Conservation (phyloP, 2,329 filamentous ascomycete genomes). For the Fusarium algeriense region DNA sequence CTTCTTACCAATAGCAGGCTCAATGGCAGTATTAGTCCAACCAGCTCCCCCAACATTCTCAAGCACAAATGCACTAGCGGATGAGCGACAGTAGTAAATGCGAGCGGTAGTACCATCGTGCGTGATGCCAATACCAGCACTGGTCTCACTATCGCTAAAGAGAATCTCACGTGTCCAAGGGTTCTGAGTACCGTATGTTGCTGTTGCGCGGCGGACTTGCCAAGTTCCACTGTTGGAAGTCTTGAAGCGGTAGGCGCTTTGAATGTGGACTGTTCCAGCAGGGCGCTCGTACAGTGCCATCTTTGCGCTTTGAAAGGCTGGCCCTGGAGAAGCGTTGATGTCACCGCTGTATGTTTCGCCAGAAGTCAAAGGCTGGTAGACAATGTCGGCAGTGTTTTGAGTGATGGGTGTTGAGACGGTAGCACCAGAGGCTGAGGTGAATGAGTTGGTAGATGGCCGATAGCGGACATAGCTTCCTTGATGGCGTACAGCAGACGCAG, state of each 20-base stretch:
- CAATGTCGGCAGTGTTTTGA: slow-evolving; percentile 18
- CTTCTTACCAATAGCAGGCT: slow-evolving; percentile 8
- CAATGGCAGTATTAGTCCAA: slow-evolving; percentile 25
- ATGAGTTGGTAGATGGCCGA: slow-evolving; percentile 36
- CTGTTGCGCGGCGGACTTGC: slow-evolving; percentile 19
- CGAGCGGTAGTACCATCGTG: slow-evolving; percentile 15
- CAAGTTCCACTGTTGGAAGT: background rate
- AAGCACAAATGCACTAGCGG: slow-evolving; percentile 25
- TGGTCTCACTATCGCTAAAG: slow-evolving; percentile 9
- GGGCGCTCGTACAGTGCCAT: slow-evolving; percentile 10
- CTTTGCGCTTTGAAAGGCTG: slow-evolving; percentile 18
- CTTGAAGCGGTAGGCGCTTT: slow-evolving; percentile 21
- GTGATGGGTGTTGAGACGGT: slow-evolving; percentile 7
- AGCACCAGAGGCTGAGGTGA: slow-evolving; percentile 28
- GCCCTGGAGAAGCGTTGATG: slow-evolving; percentile 13
- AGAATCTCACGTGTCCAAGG: slow-evolving; percentile 19
- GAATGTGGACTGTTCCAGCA: slow-evolving; percentile 6
- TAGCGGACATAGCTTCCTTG: slow-evolving; percentile 46
- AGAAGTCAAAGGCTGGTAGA: slow-evolving; percentile 36
- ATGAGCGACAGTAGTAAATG: slow-evolving; percentile 16
- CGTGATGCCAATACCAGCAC: slow-evolving; percentile 15
- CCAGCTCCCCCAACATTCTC: slow-evolving; percentile 13
- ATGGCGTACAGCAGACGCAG: slow-evolving; percentile 43
- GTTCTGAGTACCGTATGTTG: slow-evolving; percentile 6
- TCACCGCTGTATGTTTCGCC: slow-evolving; percentile 34